Evolutionary conservation across 208 protist species (phyloP).

Genomic region (Spongospora subterranea): DNA sequence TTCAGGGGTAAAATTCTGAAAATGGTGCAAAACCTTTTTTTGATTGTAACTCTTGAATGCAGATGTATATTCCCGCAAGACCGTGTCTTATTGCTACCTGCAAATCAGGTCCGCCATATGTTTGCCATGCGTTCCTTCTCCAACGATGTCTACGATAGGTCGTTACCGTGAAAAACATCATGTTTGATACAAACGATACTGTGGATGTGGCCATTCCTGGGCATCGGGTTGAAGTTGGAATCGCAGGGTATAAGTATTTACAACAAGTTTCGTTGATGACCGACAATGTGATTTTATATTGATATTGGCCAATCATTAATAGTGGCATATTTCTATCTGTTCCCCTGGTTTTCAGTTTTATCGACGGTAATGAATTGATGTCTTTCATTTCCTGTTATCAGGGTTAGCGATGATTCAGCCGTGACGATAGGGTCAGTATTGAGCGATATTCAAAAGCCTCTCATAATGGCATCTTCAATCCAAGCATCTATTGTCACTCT

Average conservation of each 20-base stretch:
- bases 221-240: neutral
- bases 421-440: conserved; percentile 37
- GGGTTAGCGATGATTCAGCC: neutral
- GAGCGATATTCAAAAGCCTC: neutral
- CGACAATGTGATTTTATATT: neutral
- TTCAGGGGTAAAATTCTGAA: neutral
- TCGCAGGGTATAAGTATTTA: neutral
- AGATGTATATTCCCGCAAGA: neutral
- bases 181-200: neutral
- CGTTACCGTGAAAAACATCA: conserved; percentile 2
- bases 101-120: neutral
- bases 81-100: conserved; percentile 23
- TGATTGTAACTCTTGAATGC: neutral
- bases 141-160: neutral
- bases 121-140: neutral
- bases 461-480: neutral
- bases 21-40: neutral
- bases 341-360: too few relatives aligned
- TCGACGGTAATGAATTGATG: too few relatives aligned
- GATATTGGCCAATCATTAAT: too few relatives aligned
- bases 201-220: neutral
- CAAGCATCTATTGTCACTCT: conserved; percentile 37
- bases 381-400: too few relatives aligned
- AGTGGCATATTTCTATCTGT: too few relatives aligned
- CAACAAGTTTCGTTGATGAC: neutral